A percentile compares a stretch with the other conserved stretches of the same genome.
phyloP scores from a whole-genome alignment of 495 filamentous ascomycete genomes.

The Neurospora tetraspora region DNA sequence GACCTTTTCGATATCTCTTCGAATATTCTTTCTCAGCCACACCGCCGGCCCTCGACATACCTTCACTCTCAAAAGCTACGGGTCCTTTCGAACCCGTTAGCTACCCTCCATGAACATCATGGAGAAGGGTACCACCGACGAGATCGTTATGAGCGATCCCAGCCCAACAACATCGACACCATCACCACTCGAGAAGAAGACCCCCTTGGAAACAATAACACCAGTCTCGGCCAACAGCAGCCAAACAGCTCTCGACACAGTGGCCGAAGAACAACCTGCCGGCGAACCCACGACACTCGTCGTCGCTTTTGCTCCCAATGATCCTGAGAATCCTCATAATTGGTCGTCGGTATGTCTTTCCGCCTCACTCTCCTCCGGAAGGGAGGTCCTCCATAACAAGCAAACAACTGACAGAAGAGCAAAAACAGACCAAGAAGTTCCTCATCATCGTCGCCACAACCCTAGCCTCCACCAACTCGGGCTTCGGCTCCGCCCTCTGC shows the following conservation, averaged over 20 bases:
- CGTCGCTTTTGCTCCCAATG: conserved; percentile 12
- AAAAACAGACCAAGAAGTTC: conserved; percentile 8
- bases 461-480: conserved; percentile 12
- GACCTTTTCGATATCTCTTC: not conserved
- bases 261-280: not conserved
- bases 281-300: conserved; percentile 1
- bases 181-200: not conserved
- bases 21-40: not conserved
- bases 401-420: not conserved
- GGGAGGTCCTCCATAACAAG: not conserved
- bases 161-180: not conserved
- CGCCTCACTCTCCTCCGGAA: not conserved
- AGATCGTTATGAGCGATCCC: not conserved
- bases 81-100: not conserved
- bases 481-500: conserved; percentile 16
- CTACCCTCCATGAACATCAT: not conserved
- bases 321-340: conserved; percentile 19
- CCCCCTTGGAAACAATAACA: not conserved
- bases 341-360: conserved; percentile 11
- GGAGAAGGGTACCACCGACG: not conserved
- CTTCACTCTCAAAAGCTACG: not conserved
- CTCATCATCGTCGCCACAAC: conserved; percentile 12
- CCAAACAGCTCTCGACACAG: not conserved
- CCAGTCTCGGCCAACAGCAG: not conserved
- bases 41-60: not conserved